Conservation (phyloP, 441 rosid species). For the Breynia disticha region DNA sequence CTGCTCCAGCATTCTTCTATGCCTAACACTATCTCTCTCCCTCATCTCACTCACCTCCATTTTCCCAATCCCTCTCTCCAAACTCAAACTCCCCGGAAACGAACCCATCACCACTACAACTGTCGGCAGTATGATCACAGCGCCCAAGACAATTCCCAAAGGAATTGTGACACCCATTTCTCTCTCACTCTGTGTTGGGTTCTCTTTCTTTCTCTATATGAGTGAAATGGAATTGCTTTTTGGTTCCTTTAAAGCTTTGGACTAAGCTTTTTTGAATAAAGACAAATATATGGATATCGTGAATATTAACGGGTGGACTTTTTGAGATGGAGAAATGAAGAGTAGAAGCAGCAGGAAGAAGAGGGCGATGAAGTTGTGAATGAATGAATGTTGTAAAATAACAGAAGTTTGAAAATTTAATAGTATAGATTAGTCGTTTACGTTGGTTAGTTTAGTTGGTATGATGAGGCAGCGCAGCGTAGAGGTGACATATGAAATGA, state of each 20-base stretch:
- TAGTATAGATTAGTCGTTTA: too few relatives aligned
- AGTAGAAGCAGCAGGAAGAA: too few relatives aligned
- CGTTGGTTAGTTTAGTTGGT: too few relatives aligned
- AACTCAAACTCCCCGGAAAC: constrained; percentile 41
- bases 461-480: too few relatives aligned
- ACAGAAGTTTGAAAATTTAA: too few relatives aligned
- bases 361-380: too few relatives aligned
- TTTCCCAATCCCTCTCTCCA: constrained; percentile 61
- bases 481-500: too few relatives aligned
- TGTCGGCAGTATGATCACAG: constrained; percentile 14
- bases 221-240: not conserved
- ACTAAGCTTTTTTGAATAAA: not conserved
- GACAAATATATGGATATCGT: too few relatives aligned
- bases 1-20: constrained; percentile 63
- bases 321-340: too few relatives aligned
- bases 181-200: not conserved
- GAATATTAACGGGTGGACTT: too few relatives aligned
- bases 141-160: constrained; percentile 23
- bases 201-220: not conserved
- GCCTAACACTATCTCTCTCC: constrained; percentile 57
- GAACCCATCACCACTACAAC: constrained; percentile 21
- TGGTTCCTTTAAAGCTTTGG: not conserved
- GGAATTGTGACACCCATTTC: constrained; percentile 27
- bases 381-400: too few relatives aligned
- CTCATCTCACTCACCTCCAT: constrained; percentile 48